Percentiles rank a stretch among this genome's conserved stretches.
Evolutionary conservation across 2,329 filamentous ascomycete species (phyloP).

Genomic region (Claviceps cyperi): DNA sequence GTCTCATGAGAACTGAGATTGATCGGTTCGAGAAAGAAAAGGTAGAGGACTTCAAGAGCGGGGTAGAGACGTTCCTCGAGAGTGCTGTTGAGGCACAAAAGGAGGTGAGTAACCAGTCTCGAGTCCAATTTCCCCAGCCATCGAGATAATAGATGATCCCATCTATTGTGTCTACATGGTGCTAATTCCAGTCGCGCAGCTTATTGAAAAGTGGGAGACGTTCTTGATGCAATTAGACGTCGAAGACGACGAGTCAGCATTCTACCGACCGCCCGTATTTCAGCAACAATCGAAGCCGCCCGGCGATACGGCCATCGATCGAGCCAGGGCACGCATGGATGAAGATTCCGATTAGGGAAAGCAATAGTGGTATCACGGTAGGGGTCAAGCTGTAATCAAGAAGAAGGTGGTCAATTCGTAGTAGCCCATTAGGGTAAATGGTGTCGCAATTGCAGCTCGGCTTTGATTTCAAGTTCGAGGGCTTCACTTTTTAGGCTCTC

Average conservation of each 20-base stretch:
- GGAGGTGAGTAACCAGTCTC: conserved; percentile 47
- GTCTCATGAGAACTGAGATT: conserved; percentile 78
- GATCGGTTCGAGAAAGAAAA: conserved; percentile 94
- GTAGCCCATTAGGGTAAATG: conserved; percentile 6
- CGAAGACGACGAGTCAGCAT: conserved; percentile 66
- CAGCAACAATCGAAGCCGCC: conserved; percentile 32
- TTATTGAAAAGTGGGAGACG: conserved; percentile 91
- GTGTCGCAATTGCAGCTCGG: conserved; percentile 1
- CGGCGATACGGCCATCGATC: conserved; percentile 45
- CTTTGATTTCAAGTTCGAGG: conserved; percentile 8
- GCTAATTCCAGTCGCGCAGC: conserved; percentile 20
- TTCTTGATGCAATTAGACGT: conserved; percentile 93
- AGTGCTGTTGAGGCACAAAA: conserved; percentile 97
- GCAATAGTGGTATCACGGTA: conserved; percentile 3
- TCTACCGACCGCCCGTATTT: conserved; percentile 49
- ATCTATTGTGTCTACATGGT: not conserved
- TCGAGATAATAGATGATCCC: not conserved
- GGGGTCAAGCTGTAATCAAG: not conserved
- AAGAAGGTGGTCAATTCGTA: not conserved
- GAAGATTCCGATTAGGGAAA: conserved; percentile 37
- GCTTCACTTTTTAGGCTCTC: conserved; percentile 5
- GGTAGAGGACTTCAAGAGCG: conserved; percentile 97
- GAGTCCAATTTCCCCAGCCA: conserved; percentile 8
- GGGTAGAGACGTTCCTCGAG: conserved; percentile 93
- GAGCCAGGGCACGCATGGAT: conserved; percentile 42